A percentile compares a stretch with the other conserved stretches of the same genome.
These are phyloP conservation scores for Penicillium sp. DNA, from an alignment of 2,329 filamentous ascomycete genomes.

Conservation along the genomic window DNA sequence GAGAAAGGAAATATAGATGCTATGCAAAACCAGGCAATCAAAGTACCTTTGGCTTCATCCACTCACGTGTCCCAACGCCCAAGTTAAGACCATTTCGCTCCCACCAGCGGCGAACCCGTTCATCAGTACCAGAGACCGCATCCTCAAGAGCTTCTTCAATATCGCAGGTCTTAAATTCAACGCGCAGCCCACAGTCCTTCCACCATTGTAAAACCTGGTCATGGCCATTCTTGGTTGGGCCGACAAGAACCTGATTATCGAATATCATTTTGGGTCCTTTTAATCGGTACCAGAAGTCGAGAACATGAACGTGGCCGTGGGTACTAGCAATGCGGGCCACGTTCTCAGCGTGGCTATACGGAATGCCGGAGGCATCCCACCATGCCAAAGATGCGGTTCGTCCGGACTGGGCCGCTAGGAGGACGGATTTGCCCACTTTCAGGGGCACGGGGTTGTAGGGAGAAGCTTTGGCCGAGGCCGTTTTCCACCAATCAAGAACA, in stretches of 20 bases:
- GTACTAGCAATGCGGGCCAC: conserved; percentile 84
- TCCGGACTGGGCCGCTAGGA: conserved; percentile 82
- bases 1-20: conserved; percentile 4
- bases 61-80: conserved; percentile 81
- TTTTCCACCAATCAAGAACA: conserved; percentile 93
- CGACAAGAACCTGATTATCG: conserved; percentile 80
- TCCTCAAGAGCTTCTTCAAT: conserved; percentile 95
- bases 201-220: conserved; percentile 90
- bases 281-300: conserved; percentile 79
- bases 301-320: conserved; percentile 80
- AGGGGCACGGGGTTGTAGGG: conserved; percentile 58
- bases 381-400: conserved; percentile 77
- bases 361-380: conserved; percentile 84
- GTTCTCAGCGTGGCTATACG: conserved; percentile 77
- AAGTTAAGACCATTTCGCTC: conserved; percentile 79
- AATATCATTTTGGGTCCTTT: conserved; percentile 79
- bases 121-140: conserved; percentile 71
- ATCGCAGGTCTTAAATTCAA: conserved; percentile 93
- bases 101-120: conserved; percentile 84
- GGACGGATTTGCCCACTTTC: conserved; percentile 82
- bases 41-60: conserved; percentile 81
- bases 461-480: conserved; percentile 65
- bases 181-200: conserved; percentile 71
- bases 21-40: conserved; percentile 54
- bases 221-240: conserved; percentile 85